These are phyloP conservation scores for Claviceps citrina DNA, from an alignment of 2,329 filamentous ascomycete genomes.

Conservation along the genomic window DNA sequence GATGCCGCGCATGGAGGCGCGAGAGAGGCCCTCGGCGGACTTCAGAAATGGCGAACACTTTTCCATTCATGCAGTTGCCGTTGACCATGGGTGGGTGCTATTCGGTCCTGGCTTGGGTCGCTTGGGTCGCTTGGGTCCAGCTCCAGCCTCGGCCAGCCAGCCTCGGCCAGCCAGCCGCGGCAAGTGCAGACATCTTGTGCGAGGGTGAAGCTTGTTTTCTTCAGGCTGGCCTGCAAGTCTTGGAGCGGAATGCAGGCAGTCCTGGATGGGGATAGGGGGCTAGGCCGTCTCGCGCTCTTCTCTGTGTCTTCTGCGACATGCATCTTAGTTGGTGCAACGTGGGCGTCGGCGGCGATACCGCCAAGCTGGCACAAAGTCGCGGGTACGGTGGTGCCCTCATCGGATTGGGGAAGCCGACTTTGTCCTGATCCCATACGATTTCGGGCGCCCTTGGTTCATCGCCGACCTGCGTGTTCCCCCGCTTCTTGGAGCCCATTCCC, in stretches of 20 bases:
- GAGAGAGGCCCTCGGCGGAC: not conserved
- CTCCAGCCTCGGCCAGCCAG: not conserved
- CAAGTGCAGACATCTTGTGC: not conserved
- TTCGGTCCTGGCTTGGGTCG: not conserved
- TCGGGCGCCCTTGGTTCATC: not conserved
- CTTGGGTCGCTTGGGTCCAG: not conserved
- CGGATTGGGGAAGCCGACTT: not conserved
- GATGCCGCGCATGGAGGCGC: not conserved
- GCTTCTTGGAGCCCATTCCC: not conserved
- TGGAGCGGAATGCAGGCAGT: not conserved
- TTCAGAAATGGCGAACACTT: no score
- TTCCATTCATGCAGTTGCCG: not conserved
- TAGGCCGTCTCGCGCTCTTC: not conserved
- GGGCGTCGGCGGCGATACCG: not conserved
- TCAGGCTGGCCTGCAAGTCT: not conserved
- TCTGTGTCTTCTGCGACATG: not conserved
- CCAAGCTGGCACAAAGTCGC: not conserved
- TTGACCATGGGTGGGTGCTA: not conserved
- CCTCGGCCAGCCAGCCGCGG: not conserved
- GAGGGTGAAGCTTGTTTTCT: not conserved
- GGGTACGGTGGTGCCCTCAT: not conserved
- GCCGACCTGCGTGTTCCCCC: not conserved
- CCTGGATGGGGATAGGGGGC: not conserved
- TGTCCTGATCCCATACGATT: not conserved
- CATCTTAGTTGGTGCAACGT: conserved; percentile 1